Base-by-base conservation (phyloP, 2,329 filamentous ascomycete species). In the Calonectria fujianensis region DNA sequence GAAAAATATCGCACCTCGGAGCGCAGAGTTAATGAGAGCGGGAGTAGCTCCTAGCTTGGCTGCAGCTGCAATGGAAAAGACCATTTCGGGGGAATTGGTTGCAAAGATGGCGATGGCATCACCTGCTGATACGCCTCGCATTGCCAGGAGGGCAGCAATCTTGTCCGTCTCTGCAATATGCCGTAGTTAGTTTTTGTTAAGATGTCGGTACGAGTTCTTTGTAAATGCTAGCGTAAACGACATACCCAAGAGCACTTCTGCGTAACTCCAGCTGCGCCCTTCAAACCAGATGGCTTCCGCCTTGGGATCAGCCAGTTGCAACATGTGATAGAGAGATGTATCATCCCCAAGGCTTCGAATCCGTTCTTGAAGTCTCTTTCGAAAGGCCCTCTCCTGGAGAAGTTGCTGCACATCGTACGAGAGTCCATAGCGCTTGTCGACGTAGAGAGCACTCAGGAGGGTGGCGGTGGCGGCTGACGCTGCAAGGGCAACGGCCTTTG, bases 31-130 rank as follows among this genome's bases (percentile, higher is more conserved):
- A 16, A 54, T 54, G 51, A 54, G 51, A 4, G 51, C 51, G 1
- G 51, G 16, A 32, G 29, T 54, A 2, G 51, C 29, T 20, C 51
- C 51, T 32, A 54, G 27, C 16, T 54, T 54, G 29, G 51, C 6
- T 32, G 51, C 51, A 54, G 51, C 51, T 10, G 51, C 51, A 32
- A 54, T 54, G 51, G 51, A 54, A 54, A 54, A 54, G 13, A 54
- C 16, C 29, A 54, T 32, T 54, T 32, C 51, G 14, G 51, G 51
- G 29, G 51, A 54, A 31, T 54, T 54, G 2, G 51, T 54, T 20
- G 51, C 29, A 18, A 54, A 32, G 13, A 54, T 32, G 51, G 51
- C 51, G 16, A 54, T 54, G 6, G 27, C 27, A 10, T 54, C 51
- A 4, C 51, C 51, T 8, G 51, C 51, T 20, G 51, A 54, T 20